Evolutionary conservation across 306 rosid genomes (phyloP), one percentile per base, ranked within the genome.

Genomic region (Pyrus communis): DNA sequence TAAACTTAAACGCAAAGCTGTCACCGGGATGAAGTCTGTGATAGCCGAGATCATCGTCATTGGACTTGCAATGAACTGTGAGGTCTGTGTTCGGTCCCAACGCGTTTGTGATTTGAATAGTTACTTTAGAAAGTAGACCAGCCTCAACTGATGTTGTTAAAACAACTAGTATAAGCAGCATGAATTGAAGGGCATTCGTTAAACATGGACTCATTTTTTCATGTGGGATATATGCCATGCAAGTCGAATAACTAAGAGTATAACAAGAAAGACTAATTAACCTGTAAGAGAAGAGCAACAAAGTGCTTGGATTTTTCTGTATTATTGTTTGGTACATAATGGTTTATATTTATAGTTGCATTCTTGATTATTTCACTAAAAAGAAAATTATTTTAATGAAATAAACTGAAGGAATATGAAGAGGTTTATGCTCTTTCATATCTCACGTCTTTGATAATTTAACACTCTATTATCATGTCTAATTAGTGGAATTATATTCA

Each of bases 1-100:
- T 33, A 8, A 81, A 81, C 1, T 13, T 12, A 46, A 80, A 81
- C n/a, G 27, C 38, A n/a, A 51, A 71, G n/a, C 43, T 63, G 1
- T 23, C 64, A 31, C 57, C 58, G 3, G 22, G 9, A 9, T 57
- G 28, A 15, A 76, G 25, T 1, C 19, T 7, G 5, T 69, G 79
- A 23, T 30, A 7, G 28, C 83, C 83, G 2, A 80, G 70, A 40
- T 75, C 79, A 58, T 80, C 71, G 66, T 75, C 64, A 15, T 60
- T 68, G 14, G 80, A 75, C 63, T 75, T 75, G 9, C 75, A 60
- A 9, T 75, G 80, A 7, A 75, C 13, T 1, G 22, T 38, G 18
- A 74, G 71, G 25, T 22, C 38, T 4, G 51, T 2, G 49, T 61
- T 11, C 30, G 17, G 46, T 18, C 59, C 58, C 57, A 80, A 9